Evolutionary conservation across 495 filamentous ascomycete species (phyloP), one percentile per base, ranked within the genome.

Genomic region (Saxophila tyrrhenica): DNA sequence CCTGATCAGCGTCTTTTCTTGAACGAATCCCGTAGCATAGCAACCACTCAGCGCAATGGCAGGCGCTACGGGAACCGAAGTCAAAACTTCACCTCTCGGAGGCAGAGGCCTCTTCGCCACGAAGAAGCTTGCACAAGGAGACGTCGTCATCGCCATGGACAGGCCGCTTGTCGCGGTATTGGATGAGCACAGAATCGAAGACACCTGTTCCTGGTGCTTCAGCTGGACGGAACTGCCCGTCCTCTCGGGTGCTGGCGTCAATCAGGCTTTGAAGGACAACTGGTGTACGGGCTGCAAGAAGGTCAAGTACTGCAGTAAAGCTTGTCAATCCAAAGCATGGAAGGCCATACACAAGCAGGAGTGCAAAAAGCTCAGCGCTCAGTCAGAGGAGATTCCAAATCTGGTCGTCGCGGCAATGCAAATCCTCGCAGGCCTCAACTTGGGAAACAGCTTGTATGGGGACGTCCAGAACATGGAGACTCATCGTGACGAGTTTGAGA

Each of bases 231-330:
- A 62, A 24, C 45, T 51, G 21, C 56, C 62, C 13, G 47, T 39
- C 1, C 56, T 35, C 54, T 61, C 29, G 56, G 62, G 10, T 65
- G 58, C 49, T 25, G 51, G 48, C 16, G 43, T 54, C 9, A 60
- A 65, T 49, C 60, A 67, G 24, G 49, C 50, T 13, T 55, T 49
- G 2, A 62, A 50, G 0, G 55, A 83, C 23, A 78, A 73, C 56
- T 72, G 70, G 24, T 89, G 85, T 65, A 72, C 72, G 0, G 78
- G 77, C 0, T 89, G 85, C 67, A 75, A 71, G 47, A 67, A 75
- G 13, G 75, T 81, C 0, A 76, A 73, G 53, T 89, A 85, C 64
- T 89, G 85, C 64, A 74, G 75, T 46, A 79, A 78, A 73, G 81
- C 84, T 1, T 87, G 83, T 60, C 83, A 86, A 70, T 60, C 69